phyloP scores from a whole-genome alignment of 2,329 filamentous ascomycete species.

The Ophiostoma quercus region DNA sequence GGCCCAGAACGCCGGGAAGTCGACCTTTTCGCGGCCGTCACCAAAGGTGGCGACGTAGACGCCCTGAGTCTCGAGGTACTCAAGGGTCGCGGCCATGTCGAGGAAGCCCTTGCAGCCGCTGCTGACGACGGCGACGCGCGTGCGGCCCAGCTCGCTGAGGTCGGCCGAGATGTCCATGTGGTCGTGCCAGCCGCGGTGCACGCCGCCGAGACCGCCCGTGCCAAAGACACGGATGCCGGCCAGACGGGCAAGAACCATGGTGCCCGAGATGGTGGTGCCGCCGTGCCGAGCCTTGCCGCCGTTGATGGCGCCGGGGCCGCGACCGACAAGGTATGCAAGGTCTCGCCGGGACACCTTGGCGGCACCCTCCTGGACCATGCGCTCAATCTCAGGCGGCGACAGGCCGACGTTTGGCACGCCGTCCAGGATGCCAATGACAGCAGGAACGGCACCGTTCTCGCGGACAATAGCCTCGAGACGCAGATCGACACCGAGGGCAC shows the following conservation, averaged over 20 bases:
- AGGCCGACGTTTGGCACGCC: slow-evolving; percentile 80
- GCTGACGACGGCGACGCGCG: slow-evolving; percentile 79
- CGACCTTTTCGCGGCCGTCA: slow-evolving; percentile 60
- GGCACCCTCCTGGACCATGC: slow-evolving; percentile 66
- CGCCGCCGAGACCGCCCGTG: slow-evolving; percentile 88
- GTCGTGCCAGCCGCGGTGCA: slow-evolving; percentile 80
- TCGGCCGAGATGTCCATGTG: slow-evolving; percentile 94
- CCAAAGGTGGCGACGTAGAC: slow-evolving; percentile 86
- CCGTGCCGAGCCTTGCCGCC: slow-evolving; percentile 64
- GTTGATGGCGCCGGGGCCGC: not conserved
- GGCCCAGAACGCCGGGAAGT: slow-evolving; percentile 91
- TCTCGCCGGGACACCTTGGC: slow-evolving; percentile 85
- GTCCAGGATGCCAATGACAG: slow-evolving; percentile 82
- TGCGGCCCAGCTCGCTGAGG: slow-evolving; percentile 86
- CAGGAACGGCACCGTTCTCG: slow-evolving; percentile 74
- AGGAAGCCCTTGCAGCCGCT: slow-evolving; percentile 95
- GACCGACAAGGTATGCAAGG: slow-evolving; percentile 70
- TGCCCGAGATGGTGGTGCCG: slow-evolving; percentile 88
- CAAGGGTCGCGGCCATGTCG: slow-evolving; percentile 83
- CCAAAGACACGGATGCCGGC: slow-evolving; percentile 91
- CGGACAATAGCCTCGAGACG: slow-evolving; percentile 78
- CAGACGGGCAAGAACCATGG: slow-evolving; percentile 80
- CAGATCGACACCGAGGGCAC: slow-evolving; percentile 66
- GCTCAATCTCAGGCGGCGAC: slow-evolving; percentile 62
- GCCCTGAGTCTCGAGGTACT: slow-evolving; percentile 66